Base-by-base conservation (phyloP, 2,329 filamentous ascomycete species). In the Xylariaceae sp. region DNA sequence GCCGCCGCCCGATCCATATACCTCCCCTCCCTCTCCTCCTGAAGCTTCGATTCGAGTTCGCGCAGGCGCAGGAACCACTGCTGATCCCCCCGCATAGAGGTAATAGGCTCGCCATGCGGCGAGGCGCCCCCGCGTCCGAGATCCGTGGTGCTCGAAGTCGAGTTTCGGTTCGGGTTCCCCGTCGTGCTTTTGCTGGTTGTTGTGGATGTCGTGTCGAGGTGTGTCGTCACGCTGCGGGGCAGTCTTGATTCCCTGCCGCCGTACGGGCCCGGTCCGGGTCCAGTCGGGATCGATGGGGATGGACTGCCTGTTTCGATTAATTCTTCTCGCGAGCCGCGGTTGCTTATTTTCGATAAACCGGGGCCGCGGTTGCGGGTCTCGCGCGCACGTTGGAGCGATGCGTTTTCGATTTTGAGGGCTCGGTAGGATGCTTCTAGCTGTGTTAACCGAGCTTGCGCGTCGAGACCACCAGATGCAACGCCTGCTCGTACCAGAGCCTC, bases 21-120 rank as follows among this genome's bases (percentile, higher is more conserved):
- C 50, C 94, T 79, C 1, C 87, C 92, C 74, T 97, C 94, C 11
- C 94, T 80, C 76, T 99, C 94, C 51, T 89, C 87, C 73, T 96
- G 96, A 15, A 99, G 79, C 67, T 95, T 85, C 65, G 88, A 83
- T 78, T 99, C 94, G 66, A 97, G 78, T 71, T 97, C 92, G 59
- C 90, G 86, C 39, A 97, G 79, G 5, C 94, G 80, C 64, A 96
- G 84, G 64, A 95, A 86, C 90, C 91, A 96, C 66, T 88, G 87
- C 67, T 93, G 88, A 45, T 77, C 76, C 44, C 66, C 69, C 54
- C 61, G 58, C 59, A 68, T 68, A 45, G 65, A 50, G 63, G 37
- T 42, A 13, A 63, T 49, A 53, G 56, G 30, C 61, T 64, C 50
- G 23, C 62, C 58, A 15, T 64, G 61, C 0, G 71, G 64, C 35